These are phyloP conservation scores for Phytopythium aichiense DNA, from an alignment of 352 stramenopile species.

Conservation along the genomic window DNA sequence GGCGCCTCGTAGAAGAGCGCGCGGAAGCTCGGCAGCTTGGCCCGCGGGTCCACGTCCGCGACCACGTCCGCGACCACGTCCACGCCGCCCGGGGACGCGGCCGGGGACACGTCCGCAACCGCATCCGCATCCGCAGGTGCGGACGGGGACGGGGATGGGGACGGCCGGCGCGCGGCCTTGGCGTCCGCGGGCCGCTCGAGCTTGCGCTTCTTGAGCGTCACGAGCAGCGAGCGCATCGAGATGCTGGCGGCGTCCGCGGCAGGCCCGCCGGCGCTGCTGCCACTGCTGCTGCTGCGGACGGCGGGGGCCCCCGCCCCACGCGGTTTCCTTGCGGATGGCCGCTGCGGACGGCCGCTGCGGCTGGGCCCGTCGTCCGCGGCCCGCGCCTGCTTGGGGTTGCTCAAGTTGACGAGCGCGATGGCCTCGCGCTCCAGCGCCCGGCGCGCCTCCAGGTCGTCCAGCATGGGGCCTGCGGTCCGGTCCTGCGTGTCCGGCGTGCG, in stretches of 20 bases:
- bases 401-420: constrained; percentile 69
- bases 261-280: neutral
- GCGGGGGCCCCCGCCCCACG: neutral
- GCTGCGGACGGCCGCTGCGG: neutral
- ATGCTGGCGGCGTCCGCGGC: constrained; percentile 30
- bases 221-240: constrained; percentile 67
- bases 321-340: neutral
- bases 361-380: neutral
- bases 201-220: constrained; percentile 64
- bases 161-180: constrained; percentile 4
- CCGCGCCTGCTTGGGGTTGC: constrained; percentile 20
- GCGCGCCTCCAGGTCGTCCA: constrained; percentile 51
- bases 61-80: constrained; percentile 11
- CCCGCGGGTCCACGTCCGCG: constrained; percentile 8
- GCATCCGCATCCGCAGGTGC: too few relatives aligned
- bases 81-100: constrained; percentile 2
- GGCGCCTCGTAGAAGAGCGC: constrained; percentile 41
- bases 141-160: neutral
- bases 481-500: neutral
- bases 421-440: constrained; percentile 56
- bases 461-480: constrained; percentile 15
- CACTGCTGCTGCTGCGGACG: constrained; percentile 2
- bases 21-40: constrained; percentile 62
- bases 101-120: neutral
- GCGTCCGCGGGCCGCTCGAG: constrained; percentile 14